Evolutionary conservation across 2,329 filamentous ascomycete genomes (phyloP), one percentile per base, ranked within the genome.

Genomic region (Apiospora malaysiana): DNA sequence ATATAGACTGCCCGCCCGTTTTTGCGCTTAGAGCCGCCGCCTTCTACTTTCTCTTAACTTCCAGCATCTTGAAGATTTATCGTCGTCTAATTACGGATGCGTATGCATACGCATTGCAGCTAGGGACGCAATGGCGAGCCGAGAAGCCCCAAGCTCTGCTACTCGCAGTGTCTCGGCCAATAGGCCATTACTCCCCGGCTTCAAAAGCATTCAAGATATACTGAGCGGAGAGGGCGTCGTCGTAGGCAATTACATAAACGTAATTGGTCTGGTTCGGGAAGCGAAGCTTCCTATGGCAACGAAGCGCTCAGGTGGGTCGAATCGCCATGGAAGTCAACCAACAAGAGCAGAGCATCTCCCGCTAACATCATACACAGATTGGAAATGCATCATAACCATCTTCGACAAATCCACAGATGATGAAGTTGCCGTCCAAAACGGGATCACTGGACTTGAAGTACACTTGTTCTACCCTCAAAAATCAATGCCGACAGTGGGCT

Each of bases 201-300:
- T 89, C 74, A 76, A 71, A 9, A 69, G 77, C 16, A 79, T 86
- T 74, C 77, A 81, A 73, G 78, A 84, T 42, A 77, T 89, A 25
- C 75, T 90, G 72, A 80, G 86, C 68, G 80, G 79, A 25, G 21
- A n/a, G 18, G 77, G 79, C 32, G 70, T 80, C 65, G 66, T 74
- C 10, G 21, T 74, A 37, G 73, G 77, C 40, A 74, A 56, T 1
- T 71, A 82, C 7, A 83, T 91, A 73, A 91, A 84, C 80, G 82
- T 96, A 51, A 86, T 94, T 68, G 94, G 94, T 1, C 81, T 95
- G 5, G 88, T 95, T 4, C 88, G 89, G 68, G 93, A 95, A 75
- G 86, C 85, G 67, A 85, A 89, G 70, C 80, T 85, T 0, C 87
- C 89, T 0, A 84, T 83, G 0, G 70, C 78, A 14, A 90, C 90